Conservation (phyloP, 1,284 basidiomycete genomes). For the Cystobasidium slooffiae region DNA sequence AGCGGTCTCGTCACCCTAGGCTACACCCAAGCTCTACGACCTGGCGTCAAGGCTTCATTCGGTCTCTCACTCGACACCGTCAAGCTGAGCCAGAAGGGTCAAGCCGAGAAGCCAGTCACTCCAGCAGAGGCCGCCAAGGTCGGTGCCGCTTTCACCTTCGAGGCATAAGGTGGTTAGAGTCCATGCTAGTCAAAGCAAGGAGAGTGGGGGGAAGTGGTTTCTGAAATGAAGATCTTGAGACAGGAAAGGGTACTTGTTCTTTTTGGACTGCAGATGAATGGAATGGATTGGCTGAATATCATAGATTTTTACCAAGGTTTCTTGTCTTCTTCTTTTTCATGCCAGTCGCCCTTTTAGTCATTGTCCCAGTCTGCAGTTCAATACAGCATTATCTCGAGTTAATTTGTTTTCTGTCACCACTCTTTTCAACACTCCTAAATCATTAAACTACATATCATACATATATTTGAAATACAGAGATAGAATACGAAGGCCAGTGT, state of each 20-base stretch:
- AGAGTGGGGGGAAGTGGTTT: neutral
- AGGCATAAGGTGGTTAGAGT: constrained; percentile 16
- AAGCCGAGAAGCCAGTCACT: constrained; percentile 46
- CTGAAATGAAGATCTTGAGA: too few relatives aligned
- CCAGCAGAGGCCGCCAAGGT: constrained; percentile 63
- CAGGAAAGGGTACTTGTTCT: too few relatives aligned
- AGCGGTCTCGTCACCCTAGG: constrained; percentile 84
- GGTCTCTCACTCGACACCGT: constrained; percentile 79
- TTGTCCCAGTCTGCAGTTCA: neutral
- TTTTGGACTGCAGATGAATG: too few relatives aligned
- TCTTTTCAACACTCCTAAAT: too few relatives aligned
- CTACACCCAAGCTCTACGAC: constrained; percentile 88
- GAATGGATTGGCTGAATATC: neutral
- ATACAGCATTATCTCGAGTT: too few relatives aligned
- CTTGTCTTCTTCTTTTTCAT: neutral
- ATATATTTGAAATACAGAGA: too few relatives aligned
- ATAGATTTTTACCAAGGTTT: neutral
- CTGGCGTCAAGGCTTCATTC: constrained; percentile 92
- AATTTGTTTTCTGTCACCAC: too few relatives aligned
- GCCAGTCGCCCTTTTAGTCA: neutral
- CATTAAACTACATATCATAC: too few relatives aligned
- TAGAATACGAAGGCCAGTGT: too few relatives aligned
- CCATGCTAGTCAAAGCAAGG: neutral
- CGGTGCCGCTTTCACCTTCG: constrained; percentile 63
- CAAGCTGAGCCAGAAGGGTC: constrained; percentile 44